Conservation (phyloP, 2,329 filamentous ascomycete genomes). For the Cercospora sp. region DNA sequence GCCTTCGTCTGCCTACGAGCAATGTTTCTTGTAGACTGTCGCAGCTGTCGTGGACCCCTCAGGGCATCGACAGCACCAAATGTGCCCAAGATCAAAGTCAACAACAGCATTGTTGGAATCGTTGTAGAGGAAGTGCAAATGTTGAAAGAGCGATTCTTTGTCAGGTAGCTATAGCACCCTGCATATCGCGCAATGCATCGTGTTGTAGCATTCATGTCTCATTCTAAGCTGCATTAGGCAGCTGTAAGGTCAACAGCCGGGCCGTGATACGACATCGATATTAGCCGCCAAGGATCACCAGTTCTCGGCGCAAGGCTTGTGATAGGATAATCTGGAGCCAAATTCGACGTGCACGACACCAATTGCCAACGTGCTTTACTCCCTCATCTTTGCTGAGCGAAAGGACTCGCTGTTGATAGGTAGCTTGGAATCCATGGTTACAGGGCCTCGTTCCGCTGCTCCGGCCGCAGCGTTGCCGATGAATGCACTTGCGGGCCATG, state of each 20-base stretch:
- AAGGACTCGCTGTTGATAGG: conserved; percentile 6
- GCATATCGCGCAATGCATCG: not conserved
- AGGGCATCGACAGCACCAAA: not conserved
- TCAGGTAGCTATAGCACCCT: not conserved
- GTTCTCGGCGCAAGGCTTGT: conserved; percentile 1
- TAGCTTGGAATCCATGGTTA: not conserved
- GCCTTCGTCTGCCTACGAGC: not conserved
- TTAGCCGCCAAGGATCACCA: conserved; percentile 2
- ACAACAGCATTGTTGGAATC: not conserved
- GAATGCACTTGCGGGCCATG: not conserved
- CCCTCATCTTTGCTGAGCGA: not conserved
- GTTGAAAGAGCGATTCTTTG: not conserved
- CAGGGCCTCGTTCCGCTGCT: not conserved
- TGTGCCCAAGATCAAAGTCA: not conserved
- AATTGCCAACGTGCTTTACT: not conserved
- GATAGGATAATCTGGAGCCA: not conserved
- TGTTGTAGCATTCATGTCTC: not conserved
- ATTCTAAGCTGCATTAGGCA: conserved; percentile 1
- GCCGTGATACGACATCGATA: not conserved
- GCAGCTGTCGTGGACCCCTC: not conserved
- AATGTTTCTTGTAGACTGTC: not conserved
- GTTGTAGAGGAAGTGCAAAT: not conserved
- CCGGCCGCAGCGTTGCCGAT: not conserved
- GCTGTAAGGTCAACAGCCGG: not conserved
- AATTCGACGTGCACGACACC: not conserved